Conservation (phyloP, 2,329 filamentous ascomycete species). For the Albophoma yamanashiensis region DNA sequence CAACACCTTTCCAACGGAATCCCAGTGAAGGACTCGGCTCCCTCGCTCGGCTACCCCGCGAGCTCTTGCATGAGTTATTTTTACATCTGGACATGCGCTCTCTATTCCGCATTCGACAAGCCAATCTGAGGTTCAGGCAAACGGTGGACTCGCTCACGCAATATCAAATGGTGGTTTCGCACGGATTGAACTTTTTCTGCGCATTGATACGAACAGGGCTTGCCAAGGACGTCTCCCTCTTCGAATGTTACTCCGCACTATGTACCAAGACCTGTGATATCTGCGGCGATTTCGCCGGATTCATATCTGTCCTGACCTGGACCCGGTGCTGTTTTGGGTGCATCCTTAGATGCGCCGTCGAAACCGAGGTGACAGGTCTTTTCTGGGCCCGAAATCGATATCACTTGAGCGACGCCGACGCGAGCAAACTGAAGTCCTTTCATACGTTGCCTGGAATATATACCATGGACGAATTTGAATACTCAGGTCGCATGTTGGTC, state of each 20-base stretch:
- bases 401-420: slow-evolving; percentile 9
- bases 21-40: slow-evolving; percentile 11
- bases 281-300: slow-evolving; percentile 14
- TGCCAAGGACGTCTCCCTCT: slow-evolving; percentile 11
- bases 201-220: slow-evolving; percentile 16
- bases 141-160: slow-evolving; percentile 12
- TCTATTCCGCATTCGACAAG: slow-evolving; percentile 19
- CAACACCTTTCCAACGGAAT: slow-evolving; percentile 13
- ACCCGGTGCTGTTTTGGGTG: slow-evolving; percentile 17
- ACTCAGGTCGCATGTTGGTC: slow-evolving; percentile 8
- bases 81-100: slow-evolving; percentile 18
- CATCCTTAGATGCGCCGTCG: slow-evolving; percentile 8
- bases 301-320: slow-evolving; percentile 16
- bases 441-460: slow-evolving; percentile 10
- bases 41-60: slow-evolving; percentile 18
- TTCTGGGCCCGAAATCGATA: slow-evolving; percentile 8
- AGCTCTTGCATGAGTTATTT: slow-evolving; percentile 18
- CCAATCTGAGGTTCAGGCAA: slow-evolving; percentile 11
- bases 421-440: slow-evolving; percentile 12
- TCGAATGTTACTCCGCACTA: slow-evolving; percentile 12
- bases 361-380: slow-evolving; percentile 11
- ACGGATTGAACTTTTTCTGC: slow-evolving; percentile 18
- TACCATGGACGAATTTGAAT: slow-evolving; percentile 8
- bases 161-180: slow-evolving; percentile 11
- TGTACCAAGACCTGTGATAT: slow-evolving; percentile 15